Evolutionary conservation across 163 green algal genomes (phyloP).

Genomic region (Chlorella variabilis): DNA sequence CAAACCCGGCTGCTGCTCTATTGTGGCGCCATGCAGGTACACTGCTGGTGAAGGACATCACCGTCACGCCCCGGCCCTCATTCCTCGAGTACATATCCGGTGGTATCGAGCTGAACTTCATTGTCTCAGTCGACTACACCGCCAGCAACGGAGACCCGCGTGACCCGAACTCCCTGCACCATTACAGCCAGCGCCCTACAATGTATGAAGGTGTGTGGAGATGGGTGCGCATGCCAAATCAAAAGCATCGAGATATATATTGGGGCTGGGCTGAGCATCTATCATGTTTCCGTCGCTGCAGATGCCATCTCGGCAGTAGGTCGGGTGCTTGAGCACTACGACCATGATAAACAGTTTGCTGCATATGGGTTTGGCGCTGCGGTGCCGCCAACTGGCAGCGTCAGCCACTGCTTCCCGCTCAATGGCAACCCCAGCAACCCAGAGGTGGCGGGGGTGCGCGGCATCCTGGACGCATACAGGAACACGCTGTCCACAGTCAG

Average conservation of each 20-base stretch:
- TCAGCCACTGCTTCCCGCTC: conserved; percentile 64
- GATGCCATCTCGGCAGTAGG: conserved; percentile 61
- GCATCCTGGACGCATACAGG: conserved; percentile 60
- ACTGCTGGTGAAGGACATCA: conserved; percentile 30
- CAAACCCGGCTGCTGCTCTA: too few relatives aligned
- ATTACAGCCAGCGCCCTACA: conserved; percentile 44
- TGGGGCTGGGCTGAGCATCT: too few relatives aligned
- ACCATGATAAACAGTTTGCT: conserved; percentile 60
- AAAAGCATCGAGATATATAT: too few relatives aligned
- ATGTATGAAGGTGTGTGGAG: conserved; percentile 51
- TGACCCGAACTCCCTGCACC: conserved; percentile 57
- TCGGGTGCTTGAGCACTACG: conserved; percentile 63
- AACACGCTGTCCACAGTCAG: conserved; percentile 45
- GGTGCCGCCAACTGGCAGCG: conserved; percentile 28
- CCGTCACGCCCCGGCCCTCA: conserved; percentile 31
- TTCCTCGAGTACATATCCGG: conserved; percentile 61
- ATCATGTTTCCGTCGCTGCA: not conserved
- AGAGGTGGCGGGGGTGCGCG: conserved; percentile 51
- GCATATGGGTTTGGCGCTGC: conserved; percentile 63
- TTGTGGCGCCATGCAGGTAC: too few relatives aligned
- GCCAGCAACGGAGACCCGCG: conserved; percentile 57
- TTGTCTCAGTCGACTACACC: conserved; percentile 66
- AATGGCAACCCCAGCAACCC: conserved; percentile 42
- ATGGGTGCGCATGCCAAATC: too few relatives aligned
- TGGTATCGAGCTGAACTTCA: conserved; percentile 56